phyloP scores from a whole-genome alignment of 1,284 basidiomycete genomes.

The Sanghuangporus baumii region DNA sequence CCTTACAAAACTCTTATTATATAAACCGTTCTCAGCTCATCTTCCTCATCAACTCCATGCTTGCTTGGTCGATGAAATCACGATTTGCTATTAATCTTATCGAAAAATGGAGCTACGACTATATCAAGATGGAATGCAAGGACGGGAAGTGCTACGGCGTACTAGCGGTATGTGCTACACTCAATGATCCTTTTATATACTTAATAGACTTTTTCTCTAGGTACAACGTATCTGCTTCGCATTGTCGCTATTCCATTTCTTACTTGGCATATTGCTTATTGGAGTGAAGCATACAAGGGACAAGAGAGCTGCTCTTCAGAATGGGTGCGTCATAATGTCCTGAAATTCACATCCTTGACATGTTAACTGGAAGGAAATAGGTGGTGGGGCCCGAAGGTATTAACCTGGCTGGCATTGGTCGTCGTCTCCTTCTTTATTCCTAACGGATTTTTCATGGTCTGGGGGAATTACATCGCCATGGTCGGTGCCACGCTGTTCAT shows the following conservation, averaged over 20 bases:
- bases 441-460: slow-evolving; percentile 93
- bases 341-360: not conserved
- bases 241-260: slow-evolving; percentile 82
- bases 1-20: not conserved
- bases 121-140: slow-evolving; percentile 96
- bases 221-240: slow-evolving; percentile 98
- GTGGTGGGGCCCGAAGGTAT: slow-evolving; percentile 98
- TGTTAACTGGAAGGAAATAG: slow-evolving; percentile 33
- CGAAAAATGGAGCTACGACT: slow-evolving; percentile 92
- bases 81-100: slow-evolving; percentile 84
- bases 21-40: slow-evolving; percentile 60
- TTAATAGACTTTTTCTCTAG: slow-evolving; percentile 32
- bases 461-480: slow-evolving; percentile 90
- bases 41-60: slow-evolving; percentile 92
- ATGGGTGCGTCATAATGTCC: slow-evolving; percentile 57
- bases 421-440: slow-evolving; percentile 87
- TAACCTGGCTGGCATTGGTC: slow-evolving; percentile 79
- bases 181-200: not conserved
- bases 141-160: slow-evolving; percentile 95
- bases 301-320: slow-evolving; percentile 92
- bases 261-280: slow-evolving; percentile 76
- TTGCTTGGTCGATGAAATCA: slow-evolving; percentile 96
- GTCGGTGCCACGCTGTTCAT: slow-evolving; percentile 94
- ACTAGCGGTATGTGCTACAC: slow-evolving; percentile 66
- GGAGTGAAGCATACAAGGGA: slow-evolving; percentile 88